Conservation (phyloP, 805 yeast genomes). For the Ogataea populi-albae region DNA sequence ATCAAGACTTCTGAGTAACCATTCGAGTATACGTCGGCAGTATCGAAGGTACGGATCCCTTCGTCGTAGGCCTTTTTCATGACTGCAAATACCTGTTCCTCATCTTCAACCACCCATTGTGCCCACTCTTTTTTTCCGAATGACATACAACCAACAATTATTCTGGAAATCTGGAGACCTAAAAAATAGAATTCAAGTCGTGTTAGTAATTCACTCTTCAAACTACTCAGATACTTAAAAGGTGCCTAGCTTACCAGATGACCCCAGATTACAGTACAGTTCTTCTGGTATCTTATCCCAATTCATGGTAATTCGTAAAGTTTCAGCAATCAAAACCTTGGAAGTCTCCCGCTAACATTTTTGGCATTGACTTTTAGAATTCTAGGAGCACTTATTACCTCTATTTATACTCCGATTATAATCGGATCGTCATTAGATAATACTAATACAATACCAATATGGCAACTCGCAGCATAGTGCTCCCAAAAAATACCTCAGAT, state of each 20-base stretch:
- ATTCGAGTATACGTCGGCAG: conserved; percentile 48
- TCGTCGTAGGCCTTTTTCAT: conserved; percentile 45
- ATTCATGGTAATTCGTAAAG: too few species aligned
- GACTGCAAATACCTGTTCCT: conserved; percentile 42
- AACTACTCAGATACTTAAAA: background rate
- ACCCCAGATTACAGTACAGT: conserved; percentile 10
- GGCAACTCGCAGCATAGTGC: too few species aligned
- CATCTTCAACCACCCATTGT: conserved; percentile 46
- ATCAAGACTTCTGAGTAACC: conserved; percentile 47
- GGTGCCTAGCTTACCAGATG: conserved; percentile 5
- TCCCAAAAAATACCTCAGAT: too few species aligned
- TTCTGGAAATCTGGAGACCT: conserved; percentile 47
- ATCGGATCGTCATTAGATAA: too few species aligned
- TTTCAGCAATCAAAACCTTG: too few species aligned
- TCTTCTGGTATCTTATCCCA: conserved; percentile 14
- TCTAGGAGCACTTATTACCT: too few species aligned
- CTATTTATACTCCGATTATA: too few species aligned
- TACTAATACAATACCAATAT: too few species aligned
- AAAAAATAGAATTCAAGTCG: conserved; percentile 20
- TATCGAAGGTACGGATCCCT: conserved; percentile 49
- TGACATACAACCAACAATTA: conserved; percentile 56
- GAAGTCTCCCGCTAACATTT: too few species aligned
- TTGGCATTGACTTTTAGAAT: too few species aligned
- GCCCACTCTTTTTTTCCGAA: conserved; percentile 44
- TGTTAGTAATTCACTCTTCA: background rate